A percentile compares a stretch with the other conserved stretches of the same genome.
Conservation (phyloP, 441 rosid genomes). For the Raphanus hybrid region DNA sequence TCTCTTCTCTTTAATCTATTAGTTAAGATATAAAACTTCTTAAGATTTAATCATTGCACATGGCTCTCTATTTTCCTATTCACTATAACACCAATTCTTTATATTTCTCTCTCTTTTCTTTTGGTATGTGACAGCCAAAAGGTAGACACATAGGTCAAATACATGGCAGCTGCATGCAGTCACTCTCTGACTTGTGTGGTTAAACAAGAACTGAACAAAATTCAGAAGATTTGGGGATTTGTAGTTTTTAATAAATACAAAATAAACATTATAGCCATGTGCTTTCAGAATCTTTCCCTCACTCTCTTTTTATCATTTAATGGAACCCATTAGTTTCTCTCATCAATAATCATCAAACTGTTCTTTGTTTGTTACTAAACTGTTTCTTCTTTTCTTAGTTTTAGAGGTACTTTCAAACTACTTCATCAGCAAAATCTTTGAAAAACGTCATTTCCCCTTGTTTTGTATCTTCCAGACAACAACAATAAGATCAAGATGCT, state of each 20-base stretch:
- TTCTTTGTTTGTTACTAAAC: constrained; percentile 30
- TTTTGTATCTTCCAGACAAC: background rate
- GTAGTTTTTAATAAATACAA: constrained; percentile 22
- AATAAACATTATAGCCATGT: constrained; percentile 35
- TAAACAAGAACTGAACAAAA: constrained; percentile 33
- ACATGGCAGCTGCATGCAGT: constrained; percentile 20
- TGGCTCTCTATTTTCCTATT: constrained; percentile 24
- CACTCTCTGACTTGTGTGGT: constrained; percentile 33
- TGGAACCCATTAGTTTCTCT: constrained; percentile 18
- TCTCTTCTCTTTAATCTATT: constrained; percentile 17
- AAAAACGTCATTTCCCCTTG: background rate
- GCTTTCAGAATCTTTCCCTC: constrained; percentile 39
- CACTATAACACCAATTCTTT: constrained; percentile 3
- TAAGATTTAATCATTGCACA: constrained; percentile 39
- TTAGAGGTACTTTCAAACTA: background rate
- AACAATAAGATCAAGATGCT: constrained; percentile 33
- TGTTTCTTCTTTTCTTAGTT: constrained; percentile 21
- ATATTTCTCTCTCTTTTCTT: background rate
- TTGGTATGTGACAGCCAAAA: constrained; percentile 27
- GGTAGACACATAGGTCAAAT: constrained; percentile 29
- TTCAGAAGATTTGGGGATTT: constrained; percentile 36
- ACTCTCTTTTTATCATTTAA: constrained; percentile 29
- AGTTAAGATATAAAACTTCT: constrained; percentile 12
- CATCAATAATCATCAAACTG: constrained; percentile 31
- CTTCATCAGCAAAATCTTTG: constrained; percentile 15